These are phyloP conservation scores for Amphirosellinia nigrospora DNA, from an alignment of 495 filamentous ascomycete genomes.

Conservation along the genomic window DNA sequence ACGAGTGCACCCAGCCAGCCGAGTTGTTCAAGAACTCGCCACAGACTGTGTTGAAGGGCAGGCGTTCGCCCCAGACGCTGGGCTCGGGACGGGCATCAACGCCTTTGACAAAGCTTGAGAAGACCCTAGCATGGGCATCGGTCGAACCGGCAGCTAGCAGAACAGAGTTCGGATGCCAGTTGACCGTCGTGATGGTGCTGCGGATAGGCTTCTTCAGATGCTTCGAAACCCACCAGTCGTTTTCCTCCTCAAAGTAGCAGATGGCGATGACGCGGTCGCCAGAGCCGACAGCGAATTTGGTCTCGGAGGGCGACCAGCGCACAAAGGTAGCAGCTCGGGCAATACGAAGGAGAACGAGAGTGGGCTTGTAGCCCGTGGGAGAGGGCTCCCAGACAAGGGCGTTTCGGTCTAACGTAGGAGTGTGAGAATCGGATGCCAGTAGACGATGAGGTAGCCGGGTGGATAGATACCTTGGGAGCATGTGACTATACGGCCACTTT, in stretches of 20 bases:
- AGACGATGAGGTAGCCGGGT: not conserved
- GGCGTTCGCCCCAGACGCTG: constrained; percentile 88
- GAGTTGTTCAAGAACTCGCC: constrained; percentile 95
- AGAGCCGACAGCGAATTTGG: constrained; percentile 96
- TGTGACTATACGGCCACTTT: constrained; percentile 89
- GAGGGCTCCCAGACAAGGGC: constrained; percentile 97
- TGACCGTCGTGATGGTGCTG: constrained; percentile 90
- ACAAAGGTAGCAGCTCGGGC: constrained; percentile 97
- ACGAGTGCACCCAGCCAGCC: constrained; percentile 96
- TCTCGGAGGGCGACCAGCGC: constrained; percentile 95
- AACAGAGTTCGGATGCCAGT: constrained; percentile 97
- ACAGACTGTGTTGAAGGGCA: constrained; percentile 98
- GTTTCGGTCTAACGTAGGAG: constrained; percentile 77
- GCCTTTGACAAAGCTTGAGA: constrained; percentile 95
- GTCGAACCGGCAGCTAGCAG: constrained; percentile 92
- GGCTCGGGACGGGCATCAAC: constrained; percentile 87
- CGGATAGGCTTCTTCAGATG: constrained; percentile 98
- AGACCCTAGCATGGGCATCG: constrained; percentile 95
- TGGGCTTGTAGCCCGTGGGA: constrained; percentile 91
- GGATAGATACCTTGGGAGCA: constrained; percentile 81
- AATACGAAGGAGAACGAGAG: constrained; percentile 94
- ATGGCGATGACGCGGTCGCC: constrained; percentile 95
- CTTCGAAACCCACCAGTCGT: constrained; percentile 99
- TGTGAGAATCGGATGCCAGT: constrained; percentile 24
- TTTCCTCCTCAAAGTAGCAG: constrained; percentile 98